A percentile compares a stretch with the other conserved stretches of the same genome.
Evolutionary conservation across 2,329 filamentous ascomycete genomes (phyloP).

Genomic region (Aspergillus eucalypticola): DNA sequence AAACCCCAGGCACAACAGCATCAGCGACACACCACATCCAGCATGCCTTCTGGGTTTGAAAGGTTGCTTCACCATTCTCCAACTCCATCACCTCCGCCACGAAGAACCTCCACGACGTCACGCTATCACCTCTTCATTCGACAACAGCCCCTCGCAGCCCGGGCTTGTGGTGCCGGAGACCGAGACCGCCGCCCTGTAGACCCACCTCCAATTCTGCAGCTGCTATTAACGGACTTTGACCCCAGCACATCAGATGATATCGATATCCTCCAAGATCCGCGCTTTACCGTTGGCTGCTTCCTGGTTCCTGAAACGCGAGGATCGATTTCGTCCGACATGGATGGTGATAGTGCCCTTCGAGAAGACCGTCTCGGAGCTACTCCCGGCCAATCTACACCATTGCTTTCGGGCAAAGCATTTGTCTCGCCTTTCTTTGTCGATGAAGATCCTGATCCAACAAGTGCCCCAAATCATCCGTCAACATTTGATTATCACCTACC

Average conservation of each 20-base stretch:
- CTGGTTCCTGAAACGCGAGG: constrained; percentile 37
- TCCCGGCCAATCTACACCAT: constrained; percentile 28
- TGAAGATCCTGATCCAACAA: constrained; percentile 46
- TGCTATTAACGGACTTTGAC: constrained; percentile 48
- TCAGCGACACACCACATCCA: constrained; percentile 22
- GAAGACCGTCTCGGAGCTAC: constrained; percentile 19
- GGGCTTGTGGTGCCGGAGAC: constrained; percentile 50
- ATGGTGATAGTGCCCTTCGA: constrained; percentile 14
- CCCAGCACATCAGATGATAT: constrained; percentile 39
- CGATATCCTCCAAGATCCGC: constrained; percentile 40
- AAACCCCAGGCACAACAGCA: constrained; percentile 19
- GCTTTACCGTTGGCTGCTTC: constrained; percentile 47
- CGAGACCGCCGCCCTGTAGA: constrained; percentile 50
- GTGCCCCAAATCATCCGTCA: constrained; percentile 42
- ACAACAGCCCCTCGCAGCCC: constrained; percentile 49
- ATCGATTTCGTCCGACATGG: constrained; percentile 6
- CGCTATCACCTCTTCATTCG: constrained; percentile 46
- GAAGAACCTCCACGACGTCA: constrained; percentile 24
- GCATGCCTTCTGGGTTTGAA: constrained; percentile 41
- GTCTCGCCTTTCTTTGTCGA: constrained; percentile 46
- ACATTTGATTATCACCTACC: constrained; percentile 15
- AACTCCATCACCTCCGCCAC: constrained; percentile 24
- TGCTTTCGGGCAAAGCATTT: constrained; percentile 42
- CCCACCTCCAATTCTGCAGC: constrained; percentile 50
- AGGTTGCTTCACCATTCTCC: constrained; percentile 37